Evolutionary conservation across 23 red algal genomes (phyloP).

Genomic region (Agarophyton chilense): DNA sequence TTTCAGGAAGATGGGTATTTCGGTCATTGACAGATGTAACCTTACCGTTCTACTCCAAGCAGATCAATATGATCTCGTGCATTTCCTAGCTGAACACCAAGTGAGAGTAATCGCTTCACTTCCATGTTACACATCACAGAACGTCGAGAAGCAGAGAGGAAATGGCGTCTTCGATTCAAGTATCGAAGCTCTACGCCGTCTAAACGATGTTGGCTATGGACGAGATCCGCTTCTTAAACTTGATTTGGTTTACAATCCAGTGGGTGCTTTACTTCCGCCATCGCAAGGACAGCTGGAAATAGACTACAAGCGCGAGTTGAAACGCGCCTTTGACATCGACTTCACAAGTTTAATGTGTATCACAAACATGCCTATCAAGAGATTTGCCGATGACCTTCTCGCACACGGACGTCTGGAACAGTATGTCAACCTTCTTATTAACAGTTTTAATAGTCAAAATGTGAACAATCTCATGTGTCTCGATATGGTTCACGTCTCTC

Average conservation of each 20-base stretch:
- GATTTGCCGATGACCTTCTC: conserved; percentile 87
- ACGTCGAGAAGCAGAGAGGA: conserved; percentile 92
- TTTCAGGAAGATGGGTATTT: conserved; percentile 50
- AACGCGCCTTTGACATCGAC: conserved; percentile 76
- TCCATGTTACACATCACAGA: conserved; percentile 88
- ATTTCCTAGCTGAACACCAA: conserved; percentile 74
- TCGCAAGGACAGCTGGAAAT: conserved; percentile 81
- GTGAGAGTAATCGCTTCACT: conserved; percentile 90
- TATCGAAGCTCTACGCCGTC: conserved; percentile 72
- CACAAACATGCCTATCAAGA: conserved; percentile 97
- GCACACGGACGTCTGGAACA: conserved; percentile 43
- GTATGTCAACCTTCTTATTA: conserved; percentile 77
- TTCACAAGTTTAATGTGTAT: conserved; percentile 86
- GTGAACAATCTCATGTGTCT: conserved; percentile 87
- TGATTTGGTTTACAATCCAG: conserved; percentile 96
- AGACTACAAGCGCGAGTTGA: conserved; percentile 81
- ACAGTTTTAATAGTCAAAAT: conserved; percentile 63
- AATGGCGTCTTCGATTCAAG: conserved; percentile 84
- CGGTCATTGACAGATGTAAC: conserved; percentile 93
- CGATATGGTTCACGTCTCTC: conserved; percentile 90
- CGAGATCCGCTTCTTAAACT: conserved; percentile 47
- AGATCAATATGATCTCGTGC: conserved; percentile 70
- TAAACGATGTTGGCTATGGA: conserved; percentile 88
- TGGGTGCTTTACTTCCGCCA: conserved; percentile 77
- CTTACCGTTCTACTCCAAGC: conserved; percentile 71